Base-by-base conservation (phyloP, 2,329 filamentous ascomycete genomes). In the Zelopaecilomyces penicillatus region DNA sequence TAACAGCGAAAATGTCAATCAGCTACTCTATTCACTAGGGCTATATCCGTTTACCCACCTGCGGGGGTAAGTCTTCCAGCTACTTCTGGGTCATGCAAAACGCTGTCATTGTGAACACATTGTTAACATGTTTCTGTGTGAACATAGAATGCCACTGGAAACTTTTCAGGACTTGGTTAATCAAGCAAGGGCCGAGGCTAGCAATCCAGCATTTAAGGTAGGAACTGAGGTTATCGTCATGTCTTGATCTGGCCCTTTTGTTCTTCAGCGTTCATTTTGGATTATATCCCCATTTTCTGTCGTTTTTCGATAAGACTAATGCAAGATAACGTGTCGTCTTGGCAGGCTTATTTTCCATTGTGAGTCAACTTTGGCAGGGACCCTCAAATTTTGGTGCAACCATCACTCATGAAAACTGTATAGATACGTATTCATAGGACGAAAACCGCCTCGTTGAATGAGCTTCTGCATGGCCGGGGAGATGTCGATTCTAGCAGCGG, bases 391-490 rank as follows among this genome's bases (percentile, higher is more conserved):
- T 30, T 12, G 6, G 29, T 12, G 36, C 37, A 5, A 31, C 30
- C 6, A 6, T 26, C 7, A 11, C 28, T 37, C 6, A 37, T 45
- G 30, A 32, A 26, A 29, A 39, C 50, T 45, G 28, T 12, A 44
- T 46, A 80, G 77, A 50, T 80, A 82, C 57, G 74, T 82, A 33
- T 81, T 76, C 50, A 80, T 82, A 52, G 79, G 78, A 41, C 70
- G 71, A 50, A 83, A 82, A 51, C 73, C 45, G 26, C 44, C 6
- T 34, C 44, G 11, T 11, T 43, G 30, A 46, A 34, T 34, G 9
- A n/a, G 32, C 32, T 8, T 34, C 19, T 19, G 19, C 19, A 19
- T 19, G 19, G 19, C 19, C 3, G 19, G 19, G 19, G 19, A 19
- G 19, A 19, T 19, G 19, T 3, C 19, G 19, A 2, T 19, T 19